phyloP scores from a whole-genome alignment of 1,139 yeast species.

The Debaryomyces psychrophilus region DNA sequence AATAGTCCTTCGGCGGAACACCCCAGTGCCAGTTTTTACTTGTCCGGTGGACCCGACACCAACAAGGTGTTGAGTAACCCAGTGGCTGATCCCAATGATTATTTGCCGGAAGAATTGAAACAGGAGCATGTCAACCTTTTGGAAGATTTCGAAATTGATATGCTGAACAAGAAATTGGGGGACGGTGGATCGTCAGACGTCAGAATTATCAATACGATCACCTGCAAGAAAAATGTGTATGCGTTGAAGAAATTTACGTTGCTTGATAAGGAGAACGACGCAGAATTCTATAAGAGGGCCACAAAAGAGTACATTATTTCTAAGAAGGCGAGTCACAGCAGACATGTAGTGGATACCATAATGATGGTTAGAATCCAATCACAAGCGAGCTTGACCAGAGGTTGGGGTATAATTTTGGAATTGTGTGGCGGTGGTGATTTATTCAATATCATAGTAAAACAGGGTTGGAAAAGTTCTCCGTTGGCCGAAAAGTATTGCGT shows the following conservation, averaged over 20 bases:
- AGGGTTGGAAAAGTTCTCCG: constrained; percentile 52
- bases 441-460: constrained; percentile 45
- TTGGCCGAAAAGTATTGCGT: constrained; percentile 58
- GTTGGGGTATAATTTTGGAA: constrained; percentile 80
- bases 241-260: constrained; percentile 72
- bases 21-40: constrained; percentile 45
- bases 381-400: constrained; percentile 55
- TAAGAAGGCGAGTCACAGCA: constrained; percentile 49
- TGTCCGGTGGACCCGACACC: constrained; percentile 40
- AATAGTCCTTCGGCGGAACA: constrained; percentile 38
- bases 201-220: constrained; percentile 46
- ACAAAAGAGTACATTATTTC: constrained; percentile 65
- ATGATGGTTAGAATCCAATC: constrained; percentile 62
- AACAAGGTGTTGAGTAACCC: constrained; percentile 61
- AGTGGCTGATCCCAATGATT: constrained; percentile 68
- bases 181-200: constrained; percentile 78
- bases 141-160: constrained; percentile 62
- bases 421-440: constrained; percentile 61
- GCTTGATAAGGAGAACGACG: constrained; percentile 61
- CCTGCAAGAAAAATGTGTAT: constrained; percentile 43
- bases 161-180: constrained; percentile 56
- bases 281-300: constrained; percentile 68
- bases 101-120: constrained; percentile 56
- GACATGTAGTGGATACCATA: constrained; percentile 62
- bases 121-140: constrained; percentile 55